Conservation (phyloP, 73 alveolate species). For the Blepharisma stoltei region DNA sequence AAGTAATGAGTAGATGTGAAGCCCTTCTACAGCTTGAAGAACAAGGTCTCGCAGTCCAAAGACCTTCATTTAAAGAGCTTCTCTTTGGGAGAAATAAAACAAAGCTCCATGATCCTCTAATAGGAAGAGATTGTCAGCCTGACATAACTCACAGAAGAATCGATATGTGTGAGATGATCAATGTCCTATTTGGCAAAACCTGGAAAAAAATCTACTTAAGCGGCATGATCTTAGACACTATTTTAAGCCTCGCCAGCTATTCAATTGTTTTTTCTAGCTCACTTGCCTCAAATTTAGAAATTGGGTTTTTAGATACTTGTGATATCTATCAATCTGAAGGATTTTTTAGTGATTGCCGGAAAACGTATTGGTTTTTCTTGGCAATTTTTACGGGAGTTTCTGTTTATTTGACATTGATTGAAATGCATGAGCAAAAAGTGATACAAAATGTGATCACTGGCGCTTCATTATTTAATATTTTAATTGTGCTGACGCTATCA, state of each 20-base stretch:
- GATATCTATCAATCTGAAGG: neutral
- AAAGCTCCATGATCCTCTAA: neutral
- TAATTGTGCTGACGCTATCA: neutral
- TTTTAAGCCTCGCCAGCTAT: neutral
- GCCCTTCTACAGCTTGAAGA: neutral
- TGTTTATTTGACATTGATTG: neutral
- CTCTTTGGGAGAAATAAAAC: neutral
- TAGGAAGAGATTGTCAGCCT: neutral
- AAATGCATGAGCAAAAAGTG: constrained; percentile 8
- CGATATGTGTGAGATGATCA: neutral
- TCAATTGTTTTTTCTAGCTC: neutral
- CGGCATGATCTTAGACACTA: neutral
- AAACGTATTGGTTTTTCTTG: neutral
- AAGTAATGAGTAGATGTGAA: constrained; percentile 5
- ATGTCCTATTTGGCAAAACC: neutral
- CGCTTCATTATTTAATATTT: neutral
- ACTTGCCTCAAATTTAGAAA: neutral
- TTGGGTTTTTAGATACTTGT: neutral
- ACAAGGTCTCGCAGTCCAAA: neutral
- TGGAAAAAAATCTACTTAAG: neutral
- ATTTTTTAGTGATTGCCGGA: neutral
- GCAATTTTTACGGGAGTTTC: neutral
- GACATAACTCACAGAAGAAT: neutral
- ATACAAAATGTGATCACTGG: constrained; percentile 14
- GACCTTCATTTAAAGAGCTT: neutral